phyloP scores from a whole-genome alignment of 768 basidiomycete genomes.

The Infundibulicybe gibba region DNA sequence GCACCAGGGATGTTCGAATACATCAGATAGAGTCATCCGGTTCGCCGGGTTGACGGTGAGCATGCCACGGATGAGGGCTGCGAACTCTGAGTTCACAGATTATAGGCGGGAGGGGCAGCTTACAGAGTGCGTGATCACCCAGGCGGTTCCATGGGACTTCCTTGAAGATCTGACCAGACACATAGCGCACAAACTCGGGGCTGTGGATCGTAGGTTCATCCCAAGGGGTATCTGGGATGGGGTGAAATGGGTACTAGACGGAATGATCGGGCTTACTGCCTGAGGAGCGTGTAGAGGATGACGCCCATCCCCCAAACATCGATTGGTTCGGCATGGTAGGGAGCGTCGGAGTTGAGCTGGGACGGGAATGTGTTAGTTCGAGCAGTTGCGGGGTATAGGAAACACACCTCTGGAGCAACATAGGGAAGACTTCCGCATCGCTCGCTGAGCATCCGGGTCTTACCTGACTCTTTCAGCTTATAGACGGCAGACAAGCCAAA shows the following conservation, averaged over 20 bases:
- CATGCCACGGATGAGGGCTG: slow-evolving; percentile 76
- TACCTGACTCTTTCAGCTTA: slow-evolving; percentile 76
- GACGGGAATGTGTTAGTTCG: neutral
- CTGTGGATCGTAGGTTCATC: slow-evolving; percentile 84
- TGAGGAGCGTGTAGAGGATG: slow-evolving; percentile 86
- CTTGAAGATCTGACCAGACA: slow-evolving; percentile 67
- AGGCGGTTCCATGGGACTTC: slow-evolving; percentile 82
- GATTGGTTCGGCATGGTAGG: slow-evolving; percentile 89
- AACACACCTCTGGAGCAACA: slow-evolving; percentile 84
- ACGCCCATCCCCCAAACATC: slow-evolving; percentile 97
- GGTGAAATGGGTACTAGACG: neutral
- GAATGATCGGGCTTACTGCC: slow-evolving; percentile 62
- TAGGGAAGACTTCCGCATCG: slow-evolving; percentile 92
- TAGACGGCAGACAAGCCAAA: slow-evolving; percentile 93
- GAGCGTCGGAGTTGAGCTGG: slow-evolving; percentile 60
- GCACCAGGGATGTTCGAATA: slow-evolving; percentile 66
- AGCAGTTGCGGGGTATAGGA: neutral
- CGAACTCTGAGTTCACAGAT: neutral
- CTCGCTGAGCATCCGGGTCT: slow-evolving; percentile 72
- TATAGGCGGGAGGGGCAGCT: slow-evolving; percentile 17
- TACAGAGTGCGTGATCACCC: slow-evolving; percentile 55
- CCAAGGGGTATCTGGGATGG: slow-evolving; percentile 81
- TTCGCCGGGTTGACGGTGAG: slow-evolving; percentile 65
- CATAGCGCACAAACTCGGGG: slow-evolving; percentile 76
- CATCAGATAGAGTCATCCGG: slow-evolving; percentile 59